A percentile compares a stretch with the other conserved stretches of the same genome.
Conservation (phyloP, 495 filamentous ascomycete species). For the Podospora conica region DNA sequence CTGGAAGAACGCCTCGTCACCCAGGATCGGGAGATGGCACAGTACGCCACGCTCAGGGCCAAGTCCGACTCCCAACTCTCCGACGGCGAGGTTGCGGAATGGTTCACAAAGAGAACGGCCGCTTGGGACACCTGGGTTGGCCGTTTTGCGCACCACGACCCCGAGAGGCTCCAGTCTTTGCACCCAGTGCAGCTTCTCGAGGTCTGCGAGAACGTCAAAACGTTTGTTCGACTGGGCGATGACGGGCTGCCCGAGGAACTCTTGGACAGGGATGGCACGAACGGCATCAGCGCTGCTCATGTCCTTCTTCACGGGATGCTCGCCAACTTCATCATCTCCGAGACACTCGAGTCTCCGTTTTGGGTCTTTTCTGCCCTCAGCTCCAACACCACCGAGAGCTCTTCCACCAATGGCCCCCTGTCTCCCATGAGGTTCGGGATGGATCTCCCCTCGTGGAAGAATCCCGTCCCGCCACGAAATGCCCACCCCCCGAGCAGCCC, state of each 20-base stretch:
- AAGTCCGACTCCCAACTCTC: background rate
- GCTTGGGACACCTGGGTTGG: conserved; percentile 13
- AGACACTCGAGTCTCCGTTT: conserved; percentile 13
- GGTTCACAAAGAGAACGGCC: conserved; percentile 4
- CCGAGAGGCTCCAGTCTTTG: conserved; percentile 7
- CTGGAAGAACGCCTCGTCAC: conserved; percentile 6
- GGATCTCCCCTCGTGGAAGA: conserved; percentile 14
- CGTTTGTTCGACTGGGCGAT: conserved; percentile 17
- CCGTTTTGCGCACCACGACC: conserved; percentile 11
- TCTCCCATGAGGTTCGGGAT: conserved; percentile 12
- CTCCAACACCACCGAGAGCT: conserved; percentile 6
- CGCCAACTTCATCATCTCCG: conserved; percentile 17
- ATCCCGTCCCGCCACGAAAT: background rate
- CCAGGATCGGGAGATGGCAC: conserved; percentile 11
- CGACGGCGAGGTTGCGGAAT: background rate
- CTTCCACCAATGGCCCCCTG: background rate
- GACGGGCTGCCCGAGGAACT: conserved; percentile 14
- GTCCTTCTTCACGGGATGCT: conserved; percentile 20
- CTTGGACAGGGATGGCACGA: background rate
- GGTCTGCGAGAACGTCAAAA: conserved; percentile 15
- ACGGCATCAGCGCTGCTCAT: background rate
- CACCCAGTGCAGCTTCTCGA: conserved; percentile 17
- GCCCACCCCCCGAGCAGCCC: background rate
- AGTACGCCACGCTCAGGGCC: background rate
- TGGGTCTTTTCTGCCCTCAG: conserved; percentile 19